phyloP scores from a whole-genome alignment of 176 grass and related monocot species.

The Echinochloa phyllopogon region DNA sequence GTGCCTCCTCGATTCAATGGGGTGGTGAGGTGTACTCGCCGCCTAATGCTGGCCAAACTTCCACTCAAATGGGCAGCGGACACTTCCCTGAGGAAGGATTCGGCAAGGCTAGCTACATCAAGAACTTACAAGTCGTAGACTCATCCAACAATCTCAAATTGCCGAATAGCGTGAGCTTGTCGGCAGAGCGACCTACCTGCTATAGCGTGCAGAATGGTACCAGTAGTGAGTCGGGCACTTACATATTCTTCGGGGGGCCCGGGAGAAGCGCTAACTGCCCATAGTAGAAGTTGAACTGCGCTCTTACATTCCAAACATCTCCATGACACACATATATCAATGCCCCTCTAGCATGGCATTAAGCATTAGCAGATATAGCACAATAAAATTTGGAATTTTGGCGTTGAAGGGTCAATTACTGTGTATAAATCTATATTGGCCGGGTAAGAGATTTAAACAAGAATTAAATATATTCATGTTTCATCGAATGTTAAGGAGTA shows the following conservation, averaged over 20 bases:
- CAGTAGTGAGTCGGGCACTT: constrained; percentile 49
- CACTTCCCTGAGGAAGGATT: constrained; percentile 56
- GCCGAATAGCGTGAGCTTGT: constrained; percentile 28
- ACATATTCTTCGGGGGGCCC: constrained; percentile 54
- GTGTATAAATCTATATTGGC: too few species aligned
- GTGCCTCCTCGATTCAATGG: constrained; percentile 53
- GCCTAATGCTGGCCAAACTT: constrained; percentile 40
- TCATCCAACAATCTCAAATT: constrained; percentile 35
- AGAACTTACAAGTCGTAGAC: constrained; percentile 59
- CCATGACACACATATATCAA: too few species aligned
- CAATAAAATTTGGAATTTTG: too few species aligned
- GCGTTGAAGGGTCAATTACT: too few species aligned
- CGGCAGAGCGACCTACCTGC: constrained; percentile 39
- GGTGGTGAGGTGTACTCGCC: constrained; percentile 52
- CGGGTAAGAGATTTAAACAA: too few species aligned
- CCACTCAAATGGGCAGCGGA: constrained; percentile 56
- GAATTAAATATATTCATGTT: too few species aligned
- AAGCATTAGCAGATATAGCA: too few species aligned
- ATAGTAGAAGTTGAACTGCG: background rate
- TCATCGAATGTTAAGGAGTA: too few species aligned
- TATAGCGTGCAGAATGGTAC: constrained; percentile 46
- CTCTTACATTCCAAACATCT: background rate
- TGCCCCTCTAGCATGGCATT: too few species aligned
- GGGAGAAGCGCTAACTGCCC: constrained; percentile 49
- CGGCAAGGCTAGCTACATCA: constrained; percentile 59